phyloP scores from a whole-genome alignment of 176 grass and related monocot species.

The Oryza coarctata region DNA sequence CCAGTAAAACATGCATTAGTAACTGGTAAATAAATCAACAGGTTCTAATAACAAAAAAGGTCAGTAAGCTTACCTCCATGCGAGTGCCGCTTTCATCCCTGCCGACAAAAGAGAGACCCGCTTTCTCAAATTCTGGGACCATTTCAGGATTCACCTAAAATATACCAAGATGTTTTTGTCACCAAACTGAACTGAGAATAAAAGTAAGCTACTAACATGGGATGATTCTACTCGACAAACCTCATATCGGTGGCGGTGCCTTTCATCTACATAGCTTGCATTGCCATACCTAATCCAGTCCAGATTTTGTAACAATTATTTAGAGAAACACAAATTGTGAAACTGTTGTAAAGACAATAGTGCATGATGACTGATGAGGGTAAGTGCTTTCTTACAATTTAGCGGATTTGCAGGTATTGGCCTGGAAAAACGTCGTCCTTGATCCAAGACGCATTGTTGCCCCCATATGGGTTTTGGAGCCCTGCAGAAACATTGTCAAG shows the following conservation, averaged over 20 bases:
- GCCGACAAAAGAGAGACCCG: constrained; percentile 84
- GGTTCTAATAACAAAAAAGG: not conserved
- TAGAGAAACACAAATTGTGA: constrained; percentile 8
- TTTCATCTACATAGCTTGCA: constrained; percentile 68
- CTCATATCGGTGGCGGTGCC: constrained; percentile 97
- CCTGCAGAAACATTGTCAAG: constrained; percentile 43
- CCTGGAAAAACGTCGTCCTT: constrained; percentile 77
- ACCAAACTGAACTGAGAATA: not conserved
- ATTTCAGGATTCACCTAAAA: constrained; percentile 91
- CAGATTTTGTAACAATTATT: constrained; percentile 8
- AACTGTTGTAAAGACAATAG: not conserved
- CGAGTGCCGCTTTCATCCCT: constrained; percentile 71
- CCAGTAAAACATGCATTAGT: not conserved
- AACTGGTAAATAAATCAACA: not conserved
- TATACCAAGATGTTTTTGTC: constrained; percentile 3
- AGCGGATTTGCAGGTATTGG: constrained; percentile 64
- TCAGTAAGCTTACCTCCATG: constrained; percentile 63
- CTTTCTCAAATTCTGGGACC: constrained; percentile 83
- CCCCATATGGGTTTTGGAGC: constrained; percentile 98
- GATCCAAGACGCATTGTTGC: constrained; percentile 96
- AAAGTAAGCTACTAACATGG: not conserved
- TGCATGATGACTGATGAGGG: not conserved
- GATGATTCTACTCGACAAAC: constrained; percentile 30
- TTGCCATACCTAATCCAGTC: constrained; percentile 64
- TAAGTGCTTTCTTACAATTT: constrained; percentile 68